Evolutionary conservation across 108 stramenopile genomes (phyloP).

Genomic region (Nitzschia palea): DNA sequence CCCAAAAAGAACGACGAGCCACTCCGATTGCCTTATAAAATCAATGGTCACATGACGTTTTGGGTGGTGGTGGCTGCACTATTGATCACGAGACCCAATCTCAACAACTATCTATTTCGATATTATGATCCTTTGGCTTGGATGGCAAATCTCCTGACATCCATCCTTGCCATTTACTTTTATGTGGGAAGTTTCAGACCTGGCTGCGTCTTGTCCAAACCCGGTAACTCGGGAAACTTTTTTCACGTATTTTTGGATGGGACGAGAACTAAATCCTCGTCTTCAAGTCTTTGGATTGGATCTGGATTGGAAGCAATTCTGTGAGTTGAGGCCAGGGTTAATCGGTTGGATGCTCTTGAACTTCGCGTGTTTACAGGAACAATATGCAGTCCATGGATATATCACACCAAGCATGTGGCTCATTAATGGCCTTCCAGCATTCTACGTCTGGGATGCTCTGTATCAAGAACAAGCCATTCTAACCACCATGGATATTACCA

Average conservation of each 20-base stretch:
- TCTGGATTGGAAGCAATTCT: conserved; percentile 97
- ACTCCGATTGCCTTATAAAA: conserved; percentile 70
- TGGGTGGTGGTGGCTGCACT: conserved; percentile 77
- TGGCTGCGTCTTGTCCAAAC: conserved; percentile 69
- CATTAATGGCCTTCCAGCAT: conserved; percentile 86
- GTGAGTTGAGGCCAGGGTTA: conserved; percentile 95
- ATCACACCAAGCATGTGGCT: conserved; percentile 90
- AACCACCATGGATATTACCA: conserved; percentile 99
- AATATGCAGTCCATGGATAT: conserved; percentile 71
- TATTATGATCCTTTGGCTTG: conserved; percentile 71
- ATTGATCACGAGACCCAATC: conserved; percentile 56
- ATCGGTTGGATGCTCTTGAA: conserved; percentile 94
- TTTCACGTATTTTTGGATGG: conserved; percentile 97
- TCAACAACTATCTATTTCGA: conserved; percentile 76
- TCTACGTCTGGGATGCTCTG: conserved; percentile 97
- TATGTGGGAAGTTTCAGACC: conserved; percentile 71
- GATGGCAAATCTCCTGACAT: conserved; percentile 55
- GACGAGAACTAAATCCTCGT: conserved; percentile 97
- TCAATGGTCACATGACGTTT: conserved; percentile 95
- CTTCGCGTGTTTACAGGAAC: conserved; percentile 77
- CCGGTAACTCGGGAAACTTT: conserved; percentile 80
- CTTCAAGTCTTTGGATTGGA: conserved; percentile 21
- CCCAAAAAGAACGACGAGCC: conserved; percentile 9
- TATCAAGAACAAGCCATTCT: conserved; percentile 94
- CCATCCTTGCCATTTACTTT: conserved; percentile 65